Evolutionary conservation across 2,329 filamentous ascomycete species (phyloP).

Genomic region (Fusarium dlaminii): DNA sequence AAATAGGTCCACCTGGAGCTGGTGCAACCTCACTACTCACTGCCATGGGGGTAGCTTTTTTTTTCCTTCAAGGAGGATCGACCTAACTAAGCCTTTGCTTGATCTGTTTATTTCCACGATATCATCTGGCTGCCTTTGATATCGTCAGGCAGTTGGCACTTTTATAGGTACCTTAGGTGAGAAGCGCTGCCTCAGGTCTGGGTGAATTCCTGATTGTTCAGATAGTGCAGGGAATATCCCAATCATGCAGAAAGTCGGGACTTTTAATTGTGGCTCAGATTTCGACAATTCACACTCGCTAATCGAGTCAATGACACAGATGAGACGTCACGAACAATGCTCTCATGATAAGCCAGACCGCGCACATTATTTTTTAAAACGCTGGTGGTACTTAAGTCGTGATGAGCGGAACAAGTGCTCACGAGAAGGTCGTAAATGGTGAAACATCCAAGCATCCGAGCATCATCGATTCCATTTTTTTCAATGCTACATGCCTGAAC

Average conservation of each 20-base stretch:
- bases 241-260: neutral
- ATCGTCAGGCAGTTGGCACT: neutral
- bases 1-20: slow-evolving; percentile 61
- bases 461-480: slow-evolving; percentile 64
- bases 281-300: neutral
- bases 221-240: neutral
- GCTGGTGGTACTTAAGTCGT: slow-evolving; percentile 19
- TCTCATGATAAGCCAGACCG: slow-evolving; percentile 1
- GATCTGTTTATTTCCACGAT: slow-evolving; percentile 34
- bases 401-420: slow-evolving; percentile 23
- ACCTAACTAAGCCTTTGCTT: slow-evolving; percentile 48
- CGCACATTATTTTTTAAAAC: slow-evolving; percentile 36
- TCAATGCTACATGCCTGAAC: slow-evolving; percentile 68
- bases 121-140: neutral
- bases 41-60: slow-evolving; percentile 67
- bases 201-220: neutral
- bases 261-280: neutral
- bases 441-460: slow-evolving; percentile 47
- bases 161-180: neutral
- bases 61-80: neutral
- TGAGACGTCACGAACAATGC: neutral
- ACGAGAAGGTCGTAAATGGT: slow-evolving; percentile 33
- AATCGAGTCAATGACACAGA: neutral
- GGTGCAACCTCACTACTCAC: slow-evolving; percentile 73
- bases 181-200: neutral